Evolutionary conservation across 2,329 filamentous ascomycete species (phyloP).

Genomic region (Sphaerulina vaccinii): DNA sequence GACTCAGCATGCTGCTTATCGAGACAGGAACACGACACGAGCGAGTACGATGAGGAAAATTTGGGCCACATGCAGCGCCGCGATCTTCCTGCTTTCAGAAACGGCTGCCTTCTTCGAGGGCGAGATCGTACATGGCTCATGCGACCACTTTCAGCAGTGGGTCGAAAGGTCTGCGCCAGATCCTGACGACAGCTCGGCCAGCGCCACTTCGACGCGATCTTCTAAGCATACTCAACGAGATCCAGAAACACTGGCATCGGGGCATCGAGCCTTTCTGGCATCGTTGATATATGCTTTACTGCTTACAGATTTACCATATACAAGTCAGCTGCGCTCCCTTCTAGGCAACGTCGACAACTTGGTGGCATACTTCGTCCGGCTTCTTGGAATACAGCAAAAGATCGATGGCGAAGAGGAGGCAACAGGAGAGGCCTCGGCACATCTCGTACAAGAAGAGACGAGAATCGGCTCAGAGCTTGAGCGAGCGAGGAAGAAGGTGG

Average conservation of each 20-base stretch:
- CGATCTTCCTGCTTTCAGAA: constrained; percentile 85
- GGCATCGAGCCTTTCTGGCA: constrained; percentile 74
- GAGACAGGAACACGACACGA: constrained; percentile 63
- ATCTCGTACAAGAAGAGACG: constrained; percentile 66
- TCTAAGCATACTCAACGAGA: constrained; percentile 57
- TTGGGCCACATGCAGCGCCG: constrained; percentile 86
- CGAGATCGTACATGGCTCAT: constrained; percentile 78
- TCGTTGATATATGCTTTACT: constrained; percentile 66
- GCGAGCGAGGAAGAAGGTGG: constrained; percentile 63
- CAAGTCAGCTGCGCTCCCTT: constrained; percentile 63
- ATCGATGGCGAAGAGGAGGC: constrained; percentile 80
- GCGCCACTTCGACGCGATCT: background rate
- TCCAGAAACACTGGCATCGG: constrained; percentile 77
- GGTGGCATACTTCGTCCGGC: constrained; percentile 70
- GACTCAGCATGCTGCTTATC: constrained; percentile 59
- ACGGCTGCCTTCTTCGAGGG: constrained; percentile 86
- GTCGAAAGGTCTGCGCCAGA: constrained; percentile 27
- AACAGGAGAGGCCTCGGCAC: constrained; percentile 63
- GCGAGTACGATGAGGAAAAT: constrained; percentile 70
- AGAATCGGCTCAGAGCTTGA: constrained; percentile 66
- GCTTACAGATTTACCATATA: constrained; percentile 63
- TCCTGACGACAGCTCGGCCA: background rate
- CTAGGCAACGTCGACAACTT: constrained; percentile 78
- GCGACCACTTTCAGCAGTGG: constrained; percentile 77
- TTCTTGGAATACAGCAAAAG: constrained; percentile 73